These are phyloP conservation scores for Penicillium sp. DNA, from an alignment of 2,329 filamentous ascomycete species.

Conservation along the genomic window DNA sequence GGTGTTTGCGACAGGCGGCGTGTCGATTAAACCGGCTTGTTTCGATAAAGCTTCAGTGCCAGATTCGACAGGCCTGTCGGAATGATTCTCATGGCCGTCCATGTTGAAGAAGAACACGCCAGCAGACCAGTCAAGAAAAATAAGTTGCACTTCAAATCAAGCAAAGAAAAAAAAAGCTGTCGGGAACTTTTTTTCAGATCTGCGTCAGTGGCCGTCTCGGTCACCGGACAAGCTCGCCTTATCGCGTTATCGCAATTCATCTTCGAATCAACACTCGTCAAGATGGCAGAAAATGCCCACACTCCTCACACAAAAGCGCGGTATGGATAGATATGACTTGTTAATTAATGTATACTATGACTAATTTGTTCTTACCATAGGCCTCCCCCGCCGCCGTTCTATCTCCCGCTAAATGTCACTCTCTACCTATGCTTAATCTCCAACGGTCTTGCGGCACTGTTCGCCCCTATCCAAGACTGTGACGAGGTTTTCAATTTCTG, in stretches of 20 bases:
- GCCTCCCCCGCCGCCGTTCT: constrained; percentile 46
- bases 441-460: constrained; percentile 69
- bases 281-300: constrained; percentile 15
- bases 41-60: constrained; percentile 24
- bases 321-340: no score
- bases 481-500: constrained; percentile 99
- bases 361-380: constrained; percentile 28
- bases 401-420: constrained; percentile 64
- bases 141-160: constrained; percentile 3
- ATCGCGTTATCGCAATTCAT: constrained; percentile 24
- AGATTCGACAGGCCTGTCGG: constrained; percentile 12
- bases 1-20: constrained; percentile 28
- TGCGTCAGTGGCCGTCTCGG: constrained; percentile 25
- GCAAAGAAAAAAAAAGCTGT: constrained; percentile 10
- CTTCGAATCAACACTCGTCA: constrained; percentile 6
- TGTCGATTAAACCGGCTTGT: constrained; percentile 25
- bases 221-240: constrained; percentile 24
- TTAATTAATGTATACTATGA: no score
- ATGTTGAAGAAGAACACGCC: constrained; percentile 17
- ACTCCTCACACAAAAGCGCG: constrained; percentile 24
- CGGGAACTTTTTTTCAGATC: constrained; percentile 27
- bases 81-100: constrained; percentile 19
- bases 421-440: constrained; percentile 75
- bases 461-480: constrained; percentile 91
- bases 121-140: constrained; percentile 1